Evolutionary conservation across 177 flowering plant genomes (phyloP).

Genomic region (Vitis hybrid): DNA sequence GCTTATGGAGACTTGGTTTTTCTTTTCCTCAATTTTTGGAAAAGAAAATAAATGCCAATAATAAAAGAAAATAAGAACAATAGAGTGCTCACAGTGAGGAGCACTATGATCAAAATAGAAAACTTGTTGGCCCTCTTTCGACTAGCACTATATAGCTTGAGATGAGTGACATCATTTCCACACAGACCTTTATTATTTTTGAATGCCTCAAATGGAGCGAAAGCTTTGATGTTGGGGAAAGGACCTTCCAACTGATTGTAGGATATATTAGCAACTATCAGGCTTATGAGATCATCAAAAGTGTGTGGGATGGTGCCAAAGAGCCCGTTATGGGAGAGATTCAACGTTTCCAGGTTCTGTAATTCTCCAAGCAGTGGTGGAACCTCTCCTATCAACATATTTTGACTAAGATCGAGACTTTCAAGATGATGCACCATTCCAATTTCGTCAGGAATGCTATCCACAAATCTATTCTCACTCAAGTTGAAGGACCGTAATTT

Average conservation of each 20-base stretch:
- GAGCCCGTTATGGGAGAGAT: background rate
- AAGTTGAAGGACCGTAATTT: conserved; percentile 13
- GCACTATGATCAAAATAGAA: background rate
- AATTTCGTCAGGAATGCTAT: conserved; percentile 11
- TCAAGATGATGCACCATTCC: conserved; percentile 5
- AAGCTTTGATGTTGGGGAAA: conserved; percentile 19
- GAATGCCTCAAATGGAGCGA: conserved; percentile 13
- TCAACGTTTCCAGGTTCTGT: conserved; percentile 9
- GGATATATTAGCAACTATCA: conserved; percentile 22
- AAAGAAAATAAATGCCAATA: too few relatives aligned
- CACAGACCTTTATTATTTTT: conserved; percentile 14
- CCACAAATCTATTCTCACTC: conserved; percentile 9
- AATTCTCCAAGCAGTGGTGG: conserved; percentile 21
- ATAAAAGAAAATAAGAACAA: too few relatives aligned
- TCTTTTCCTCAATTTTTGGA: too few relatives aligned
- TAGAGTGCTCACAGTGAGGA: background rate
- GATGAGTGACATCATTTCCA: background rate
- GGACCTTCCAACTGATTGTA: conserved; percentile 28
- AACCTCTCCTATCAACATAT: conserved; percentile 19
- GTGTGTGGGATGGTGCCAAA: too few relatives aligned
- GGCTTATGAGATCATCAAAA: conserved; percentile 6
- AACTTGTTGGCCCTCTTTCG: background rate
- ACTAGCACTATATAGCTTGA: background rate
- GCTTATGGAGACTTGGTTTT: too few relatives aligned
- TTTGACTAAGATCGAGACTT: conserved; percentile 21